These are phyloP conservation scores for Carpediemonas membranifera DNA, from an alignment of 78 protist species.

Conservation along the genomic window DNA sequence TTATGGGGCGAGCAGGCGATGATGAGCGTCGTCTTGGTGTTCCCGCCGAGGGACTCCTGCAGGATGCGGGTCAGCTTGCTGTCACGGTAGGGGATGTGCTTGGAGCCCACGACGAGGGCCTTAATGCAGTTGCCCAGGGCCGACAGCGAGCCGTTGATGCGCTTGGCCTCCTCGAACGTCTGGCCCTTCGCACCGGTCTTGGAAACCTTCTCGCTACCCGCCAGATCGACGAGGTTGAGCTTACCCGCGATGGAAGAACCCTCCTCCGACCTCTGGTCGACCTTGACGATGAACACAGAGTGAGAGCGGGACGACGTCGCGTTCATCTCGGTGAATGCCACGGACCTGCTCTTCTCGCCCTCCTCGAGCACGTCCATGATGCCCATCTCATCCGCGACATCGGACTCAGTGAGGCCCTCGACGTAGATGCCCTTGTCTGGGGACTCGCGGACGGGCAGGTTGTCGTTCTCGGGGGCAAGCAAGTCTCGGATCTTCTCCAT, in stretches of 20 bases:
- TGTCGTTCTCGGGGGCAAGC: background rate
- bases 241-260: no score
- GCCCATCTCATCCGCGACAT: background rate
- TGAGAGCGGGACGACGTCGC: no score
- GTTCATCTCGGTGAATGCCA: constrained; percentile 9
- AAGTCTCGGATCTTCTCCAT: constrained; percentile 24
- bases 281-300: constrained; percentile 13
- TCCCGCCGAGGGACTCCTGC: background rate
- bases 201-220: no score
- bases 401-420: background rate
- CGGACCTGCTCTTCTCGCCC: constrained; percentile 5
- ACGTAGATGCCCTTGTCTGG: constrained; percentile 4
- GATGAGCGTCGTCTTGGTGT: constrained; percentile 1
- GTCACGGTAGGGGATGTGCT: constrained; percentile 13
- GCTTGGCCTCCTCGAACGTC: constrained; percentile 1
- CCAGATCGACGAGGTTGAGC: no score
- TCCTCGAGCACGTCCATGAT: constrained; percentile 4
- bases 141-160: constrained; percentile 25
- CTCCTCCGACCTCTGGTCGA: no score
- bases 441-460: constrained; percentile 1
- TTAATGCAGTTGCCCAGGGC: constrained; percentile 31
- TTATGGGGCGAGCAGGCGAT: background rate
- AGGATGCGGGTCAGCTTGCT: background rate
- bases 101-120: constrained; percentile 15
- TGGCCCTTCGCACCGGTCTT: no score